Base-by-base conservation (phyloP, 495 filamentous ascomycete species). In the Aspergillus ellipticus region DNA sequence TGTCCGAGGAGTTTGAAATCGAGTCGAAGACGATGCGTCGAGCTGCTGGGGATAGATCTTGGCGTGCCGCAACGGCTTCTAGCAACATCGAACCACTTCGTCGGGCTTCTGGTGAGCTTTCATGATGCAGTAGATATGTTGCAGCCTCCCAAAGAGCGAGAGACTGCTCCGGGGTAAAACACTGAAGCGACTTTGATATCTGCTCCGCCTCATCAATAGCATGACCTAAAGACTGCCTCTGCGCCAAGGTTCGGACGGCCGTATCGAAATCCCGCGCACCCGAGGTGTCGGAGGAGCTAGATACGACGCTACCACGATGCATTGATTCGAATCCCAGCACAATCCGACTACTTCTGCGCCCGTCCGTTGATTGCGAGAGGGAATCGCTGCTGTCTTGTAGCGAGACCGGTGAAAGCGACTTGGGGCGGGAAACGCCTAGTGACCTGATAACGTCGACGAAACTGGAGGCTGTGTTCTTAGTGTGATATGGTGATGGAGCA, bases 391-490 rank as follows among this genome's bases (percentile, higher is more conserved):
- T 74, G 46, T 75, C 71, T 42, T 64, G 65, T 10, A 69, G 45
- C 10, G 73, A 74, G 13, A 72, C 58, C 15, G 71, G 67, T 16
- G 74, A 75, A 52, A 67, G 62, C 31, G 71, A 73, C 65, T 74
- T 76, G 0, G 72, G 65, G 49, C 72, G 72, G 57, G 65, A 60
- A 50, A 71, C 67, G 49, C 67, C 68, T 77, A 78, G 49, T 31
- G 73, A 76, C 54, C 73, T 76, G 61, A 77, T 75, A 26, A 78
- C 75, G 70, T 74, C 73, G 41, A 72, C 70, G 59, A 77, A 73
- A 47, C 65, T 75, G 31, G 73, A 71, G 45, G 73, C 67, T 53
- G 74, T 66, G 39, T 66, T 60, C 61, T 76, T 76, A 35, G 60
- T 60, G 41, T 70, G 66, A 33, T 71, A 64, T 51, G 68, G 54